Evolutionary conservation across 2,329 filamentous ascomycete species (phyloP), one percentile per base, ranked within the genome.

Genomic region (Beauveria rudraprayagi): DNA sequence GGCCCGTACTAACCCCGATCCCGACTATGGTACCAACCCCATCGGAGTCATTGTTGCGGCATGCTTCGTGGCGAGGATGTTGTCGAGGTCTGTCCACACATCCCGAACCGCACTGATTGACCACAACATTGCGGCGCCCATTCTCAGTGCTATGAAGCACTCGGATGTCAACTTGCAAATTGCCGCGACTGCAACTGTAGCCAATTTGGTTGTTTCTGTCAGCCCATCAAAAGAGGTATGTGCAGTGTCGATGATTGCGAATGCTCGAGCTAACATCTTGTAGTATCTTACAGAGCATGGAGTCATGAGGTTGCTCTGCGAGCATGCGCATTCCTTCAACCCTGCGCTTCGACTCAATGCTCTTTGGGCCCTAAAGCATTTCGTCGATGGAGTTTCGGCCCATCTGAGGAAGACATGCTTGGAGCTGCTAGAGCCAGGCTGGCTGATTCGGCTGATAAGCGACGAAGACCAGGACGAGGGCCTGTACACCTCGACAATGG

Each of bases 341-440:
- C 83, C 89, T n/a, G 84, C 87, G 52, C 78, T 97, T 58, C 85
- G 91, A 26, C 80, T 95, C 28, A 92, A 94, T 67, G 92, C 92
- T 24, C 76, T 99, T 1, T 99, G 94, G 93, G 91, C 92, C 6
- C 77, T 99, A 62, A 97, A 97, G 71, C 91, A 97, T 73, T 82
- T 97, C 55, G 88, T 96, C 3, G 83, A 89, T 64, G 86, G 85
- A 24, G 84, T 89, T 6, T 82, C 83, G 19, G 85, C 88, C 50
- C 83, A 88, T 14, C 78, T 90, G 66, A 96, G 94, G 74, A 88
- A 88, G 68, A 82, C 83, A 53, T 91, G 91, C 63, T 76, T 97
- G 14, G 86, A 92, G 55, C 86, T 90, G 68, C 80, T 97, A 4
- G 87, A 86, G 9, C 83, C 90, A 0, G 85, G 84, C 11, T 96